phyloP scores from a whole-genome alignment of 75 land plant genomes.

The Sequoiadendron giganteum region DNA sequence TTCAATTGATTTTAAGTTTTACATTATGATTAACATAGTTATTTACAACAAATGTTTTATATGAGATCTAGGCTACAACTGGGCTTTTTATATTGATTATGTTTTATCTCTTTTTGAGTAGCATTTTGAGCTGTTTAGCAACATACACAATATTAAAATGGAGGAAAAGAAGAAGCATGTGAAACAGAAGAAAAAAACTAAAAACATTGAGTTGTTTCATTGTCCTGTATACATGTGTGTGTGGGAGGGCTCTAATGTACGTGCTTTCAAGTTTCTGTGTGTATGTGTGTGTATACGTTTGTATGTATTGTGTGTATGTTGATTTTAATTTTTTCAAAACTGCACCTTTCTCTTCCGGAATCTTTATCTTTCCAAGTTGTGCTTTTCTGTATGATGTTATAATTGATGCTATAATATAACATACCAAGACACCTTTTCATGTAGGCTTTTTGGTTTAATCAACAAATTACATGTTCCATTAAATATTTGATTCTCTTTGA shows the following conservation, averaged over 20 bases:
- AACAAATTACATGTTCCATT: background rate
- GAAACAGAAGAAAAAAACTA: too few species aligned
- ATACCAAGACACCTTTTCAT: background rate
- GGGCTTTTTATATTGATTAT: background rate
- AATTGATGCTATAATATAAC: background rate
- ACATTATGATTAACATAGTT: background rate
- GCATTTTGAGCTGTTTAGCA: too few species aligned
- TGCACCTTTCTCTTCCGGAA: background rate
- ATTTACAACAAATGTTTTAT: background rate
- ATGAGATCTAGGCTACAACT: background rate
- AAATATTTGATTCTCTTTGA: background rate
- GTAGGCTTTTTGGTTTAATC: background rate
- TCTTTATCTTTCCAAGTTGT: background rate
- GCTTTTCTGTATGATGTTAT: background rate
- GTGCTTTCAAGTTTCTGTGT: background rate
- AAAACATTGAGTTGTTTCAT: too few species aligned
- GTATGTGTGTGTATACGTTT: too few species aligned
- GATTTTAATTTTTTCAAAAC: too few species aligned
- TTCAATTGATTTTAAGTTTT: background rate
- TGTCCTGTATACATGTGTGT: background rate
- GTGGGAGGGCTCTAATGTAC: background rate
- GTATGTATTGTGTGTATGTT: too few species aligned
- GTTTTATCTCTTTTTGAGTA: too few species aligned
- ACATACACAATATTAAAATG: background rate
- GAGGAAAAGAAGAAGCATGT: background rate